Percentiles rank a stretch among this genome's conserved stretches.
Conservation (phyloP, 495 filamentous ascomycete genomes). For the Pyrenula aspistea region DNA sequence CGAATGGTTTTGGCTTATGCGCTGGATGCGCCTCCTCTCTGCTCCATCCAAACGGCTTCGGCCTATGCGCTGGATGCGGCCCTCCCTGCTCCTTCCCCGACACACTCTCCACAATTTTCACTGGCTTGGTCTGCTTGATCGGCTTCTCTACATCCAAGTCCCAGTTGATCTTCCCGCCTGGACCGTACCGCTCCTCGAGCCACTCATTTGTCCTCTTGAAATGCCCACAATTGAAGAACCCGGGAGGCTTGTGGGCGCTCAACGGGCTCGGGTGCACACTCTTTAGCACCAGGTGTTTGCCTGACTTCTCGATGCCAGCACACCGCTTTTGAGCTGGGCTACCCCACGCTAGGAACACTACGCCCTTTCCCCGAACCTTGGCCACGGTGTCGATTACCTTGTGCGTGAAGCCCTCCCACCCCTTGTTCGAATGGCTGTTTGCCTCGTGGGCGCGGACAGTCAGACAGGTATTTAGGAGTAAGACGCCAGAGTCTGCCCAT, state of each 20-base stretch:
- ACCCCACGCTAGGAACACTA: conserved; percentile 94
- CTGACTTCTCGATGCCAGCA: conserved; percentile 44
- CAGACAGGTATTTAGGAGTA: conserved; percentile 85
- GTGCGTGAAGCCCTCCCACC: conserved; percentile 91
- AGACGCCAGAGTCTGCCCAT: conserved; percentile 85
- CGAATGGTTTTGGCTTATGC: neutral
- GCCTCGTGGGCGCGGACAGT: conserved; percentile 83
- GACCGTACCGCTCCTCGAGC: conserved; percentile 66
- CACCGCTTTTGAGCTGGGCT: conserved; percentile 66
- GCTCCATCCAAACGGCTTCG: neutral
- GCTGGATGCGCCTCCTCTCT: neutral
- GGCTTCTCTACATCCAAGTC: conserved; percentile 39
- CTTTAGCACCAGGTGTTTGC: conserved; percentile 67
- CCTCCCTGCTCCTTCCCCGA: neutral
- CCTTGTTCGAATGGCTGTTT: conserved; percentile 67
- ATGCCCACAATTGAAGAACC: conserved; percentile 81
- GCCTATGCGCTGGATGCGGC: neutral
- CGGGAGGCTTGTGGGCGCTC: conserved; percentile 60
- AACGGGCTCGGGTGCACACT: conserved; percentile 86
- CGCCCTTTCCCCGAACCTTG: conserved; percentile 57
- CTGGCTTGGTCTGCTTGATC: neutral
- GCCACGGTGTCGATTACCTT: conserved; percentile 79
- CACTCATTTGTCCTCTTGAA: conserved; percentile 86
- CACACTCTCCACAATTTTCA: neutral
- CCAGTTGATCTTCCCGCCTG: conserved; percentile 77